phyloP scores from a whole-genome alignment of 805 yeast species.

The Ogataea populi-albae region DNA sequence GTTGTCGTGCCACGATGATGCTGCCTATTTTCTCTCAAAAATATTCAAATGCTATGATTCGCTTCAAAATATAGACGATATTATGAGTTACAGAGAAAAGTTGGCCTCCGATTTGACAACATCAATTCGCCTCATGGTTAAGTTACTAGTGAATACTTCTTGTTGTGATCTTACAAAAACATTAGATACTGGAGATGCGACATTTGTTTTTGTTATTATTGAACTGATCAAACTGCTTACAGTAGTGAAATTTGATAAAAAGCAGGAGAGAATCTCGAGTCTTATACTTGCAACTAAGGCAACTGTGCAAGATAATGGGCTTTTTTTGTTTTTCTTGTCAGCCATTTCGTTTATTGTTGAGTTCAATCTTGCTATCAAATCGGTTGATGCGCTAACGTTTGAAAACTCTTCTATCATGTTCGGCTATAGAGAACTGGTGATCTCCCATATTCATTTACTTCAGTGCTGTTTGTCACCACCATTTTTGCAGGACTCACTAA shows the following conservation, averaged over 20 bases:
- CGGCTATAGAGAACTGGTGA: slow-evolving; percentile 15
- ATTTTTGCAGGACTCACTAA: slow-evolving; percentile 8
- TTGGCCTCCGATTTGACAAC: slow-evolving; percentile 10
- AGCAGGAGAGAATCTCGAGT: slow-evolving; percentile 22
- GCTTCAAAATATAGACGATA: neutral
- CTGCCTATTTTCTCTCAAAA: slow-evolving; percentile 19
- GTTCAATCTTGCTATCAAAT: slow-evolving; percentile 25
- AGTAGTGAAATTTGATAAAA: slow-evolving; percentile 16
- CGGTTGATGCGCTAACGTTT: slow-evolving; percentile 16
- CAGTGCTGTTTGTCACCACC: slow-evolving; percentile 16
- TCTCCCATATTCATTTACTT: slow-evolving; percentile 24
- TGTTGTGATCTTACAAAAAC: slow-evolving; percentile 6
- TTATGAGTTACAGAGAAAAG: slow-evolving; percentile 8
- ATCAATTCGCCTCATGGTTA: slow-evolving; percentile 21
- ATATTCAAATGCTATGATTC: slow-evolving; percentile 18
- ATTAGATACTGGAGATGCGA: slow-evolving; percentile 18
- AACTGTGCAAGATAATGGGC: slow-evolving; percentile 26
- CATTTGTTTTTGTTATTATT: slow-evolving; percentile 18
- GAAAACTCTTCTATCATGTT: slow-evolving; percentile 14
- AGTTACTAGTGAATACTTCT: slow-evolving; percentile 18
- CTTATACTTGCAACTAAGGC: slow-evolving; percentile 24
- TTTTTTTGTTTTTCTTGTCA: slow-evolving; percentile 31
- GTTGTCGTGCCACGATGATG: slow-evolving; percentile 11
- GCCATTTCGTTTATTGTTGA: slow-evolving; percentile 23
- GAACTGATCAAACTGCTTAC: slow-evolving; percentile 26